Percentiles rank a stretch among this genome's conserved stretches.
Conservation (phyloP, 2,329 filamentous ascomycete species). For the Triangularia setosa region DNA sequence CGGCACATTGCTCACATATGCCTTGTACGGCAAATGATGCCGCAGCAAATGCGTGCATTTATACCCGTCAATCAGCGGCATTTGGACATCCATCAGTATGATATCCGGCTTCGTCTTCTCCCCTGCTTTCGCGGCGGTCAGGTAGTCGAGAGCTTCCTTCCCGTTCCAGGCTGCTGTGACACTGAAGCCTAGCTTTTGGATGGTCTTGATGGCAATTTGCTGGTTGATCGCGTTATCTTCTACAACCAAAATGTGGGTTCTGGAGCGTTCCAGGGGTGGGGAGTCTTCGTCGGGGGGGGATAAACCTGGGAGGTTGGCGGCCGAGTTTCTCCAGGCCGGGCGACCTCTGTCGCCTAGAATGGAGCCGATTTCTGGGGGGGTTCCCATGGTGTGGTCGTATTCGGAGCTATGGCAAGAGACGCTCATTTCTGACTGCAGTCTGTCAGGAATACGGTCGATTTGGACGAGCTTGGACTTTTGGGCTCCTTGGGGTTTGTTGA, state of each 20-base stretch:
- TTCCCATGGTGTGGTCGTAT: conserved; percentile 46
- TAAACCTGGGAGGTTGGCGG: conserved; percentile 28
- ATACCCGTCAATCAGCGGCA: conserved; percentile 75
- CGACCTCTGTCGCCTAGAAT: conserved; percentile 26
- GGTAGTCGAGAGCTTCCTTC: conserved; percentile 71
- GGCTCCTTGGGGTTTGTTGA: conserved; percentile 61
- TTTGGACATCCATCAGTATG: conserved; percentile 75
- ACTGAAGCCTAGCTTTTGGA: conserved; percentile 67
- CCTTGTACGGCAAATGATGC: conserved; percentile 62
- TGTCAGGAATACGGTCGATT: conserved; percentile 62
- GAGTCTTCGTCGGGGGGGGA: conserved; percentile 43
- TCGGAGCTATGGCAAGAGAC: conserved; percentile 67
- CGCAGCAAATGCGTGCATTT: conserved; percentile 70
- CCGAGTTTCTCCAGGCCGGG: conserved; percentile 32
- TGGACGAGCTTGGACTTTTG: conserved; percentile 52
- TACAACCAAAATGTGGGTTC: conserved; percentile 69
- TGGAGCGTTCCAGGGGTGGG: conserved; percentile 53
- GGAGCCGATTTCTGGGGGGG: conserved; percentile 35
- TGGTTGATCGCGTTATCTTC: conserved; percentile 62
- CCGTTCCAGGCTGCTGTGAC: conserved; percentile 74
- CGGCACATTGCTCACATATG: conserved; percentile 52
- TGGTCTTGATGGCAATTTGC: conserved; percentile 61
- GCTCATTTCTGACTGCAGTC: conserved; percentile 60
- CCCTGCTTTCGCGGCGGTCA: conserved; percentile 51
- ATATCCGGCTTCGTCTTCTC: conserved; percentile 61